Base-by-base conservation (phyloP, 129 eudicot species). In the Escallonia herrerae region DNA sequence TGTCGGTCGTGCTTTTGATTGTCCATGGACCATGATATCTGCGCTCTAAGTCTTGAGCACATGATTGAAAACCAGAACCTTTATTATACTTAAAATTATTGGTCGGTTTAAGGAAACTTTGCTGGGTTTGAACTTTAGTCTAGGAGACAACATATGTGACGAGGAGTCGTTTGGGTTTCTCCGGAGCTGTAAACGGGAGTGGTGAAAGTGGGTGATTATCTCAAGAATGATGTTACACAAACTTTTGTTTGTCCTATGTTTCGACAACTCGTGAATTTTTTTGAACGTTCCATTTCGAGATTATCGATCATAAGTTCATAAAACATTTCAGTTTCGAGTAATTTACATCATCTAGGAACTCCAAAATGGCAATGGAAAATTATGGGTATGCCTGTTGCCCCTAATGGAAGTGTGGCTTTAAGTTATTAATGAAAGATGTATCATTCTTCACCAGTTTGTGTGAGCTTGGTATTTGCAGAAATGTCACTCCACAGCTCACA, bases 71-170 rank as follows among this genome's bases (percentile, higher is more conserved):
- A 45, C 9, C 49, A 45, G 49, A 8, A 5, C 49, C 49, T 45
- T 45, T 45, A 45, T 5, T 22, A 8, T 5, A 60, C 7, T 63
- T 15, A 13, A 63, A 45, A 11, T 63, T 62, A 9, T 15, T 62
- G 66, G 52, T 15, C 53, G 15, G 66, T 43, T 42, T 62, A 62
- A 62, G 66, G 6, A 62, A 37, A 58, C 63, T 43, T 43, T 41
- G 65, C 10, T 42, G 65, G 50, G 7, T 43, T 33, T 4, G 5
- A 4, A 56, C 7, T 56, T 56, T 3, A 56, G 15, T 33, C 7
- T 12, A n/a, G 15, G 14, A 52, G 4, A 8, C 57, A 5, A 12
- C 49, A 45, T 45, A 8, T 45, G 14, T 13, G 12, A 52, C 14
- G 3, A 10, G 5, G 57, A n/a, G 15, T 10, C 5, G 14, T 22